These are phyloP conservation scores for Aristolochia fimbriata DNA, from an alignment of 164 flowering plant genomes.

Conservation along the genomic window DNA sequence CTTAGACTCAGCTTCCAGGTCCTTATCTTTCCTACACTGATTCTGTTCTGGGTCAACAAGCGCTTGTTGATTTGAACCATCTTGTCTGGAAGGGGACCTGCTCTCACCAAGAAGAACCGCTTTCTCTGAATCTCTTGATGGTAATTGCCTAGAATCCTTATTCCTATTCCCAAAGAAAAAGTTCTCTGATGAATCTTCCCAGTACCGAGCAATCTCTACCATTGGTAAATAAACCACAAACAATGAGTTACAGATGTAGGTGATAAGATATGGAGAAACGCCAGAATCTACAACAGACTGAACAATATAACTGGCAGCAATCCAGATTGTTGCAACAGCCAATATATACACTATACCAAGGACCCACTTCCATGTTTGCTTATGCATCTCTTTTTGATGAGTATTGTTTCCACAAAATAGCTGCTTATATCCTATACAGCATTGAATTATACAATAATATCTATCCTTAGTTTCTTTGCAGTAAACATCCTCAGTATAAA, in stretches of 20 bases:
- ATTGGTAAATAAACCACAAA: conserved; percentile 72
- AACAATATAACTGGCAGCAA: conserved; percentile 85
- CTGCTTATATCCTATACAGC: too few relatives aligned
- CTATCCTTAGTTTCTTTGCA: too few relatives aligned
- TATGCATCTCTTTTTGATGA: conserved; percentile 22
- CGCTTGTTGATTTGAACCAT: conserved; percentile 11
- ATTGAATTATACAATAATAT: too few relatives aligned
- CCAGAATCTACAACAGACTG: conserved; percentile 86
- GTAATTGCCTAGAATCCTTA: conserved; percentile 13
- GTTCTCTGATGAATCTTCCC: conserved; percentile 52
- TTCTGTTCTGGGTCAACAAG: conserved; percentile 12
- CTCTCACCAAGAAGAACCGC: conserved; percentile 46
- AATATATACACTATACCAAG: conserved; percentile 68
- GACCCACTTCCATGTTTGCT: conserved; percentile 56
- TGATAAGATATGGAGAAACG: conserved; percentile 84
- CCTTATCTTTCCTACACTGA: conserved; percentile 7
- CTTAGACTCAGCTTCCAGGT: conserved; percentile 8
- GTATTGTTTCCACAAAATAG: too few relatives aligned
- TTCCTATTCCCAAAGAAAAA: conserved; percentile 33
- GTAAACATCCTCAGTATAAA: too few relatives aligned
- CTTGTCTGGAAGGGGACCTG: conserved; percentile 9
- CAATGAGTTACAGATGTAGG: conserved; percentile 90
- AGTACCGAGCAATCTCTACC: conserved; percentile 58
- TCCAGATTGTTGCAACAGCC: conserved; percentile 77
- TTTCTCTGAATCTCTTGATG: conserved; percentile 39